phyloP scores from a whole-genome alignment of 1,284 basidiomycete genomes.

The Malassezia brasiliensis region DNA sequence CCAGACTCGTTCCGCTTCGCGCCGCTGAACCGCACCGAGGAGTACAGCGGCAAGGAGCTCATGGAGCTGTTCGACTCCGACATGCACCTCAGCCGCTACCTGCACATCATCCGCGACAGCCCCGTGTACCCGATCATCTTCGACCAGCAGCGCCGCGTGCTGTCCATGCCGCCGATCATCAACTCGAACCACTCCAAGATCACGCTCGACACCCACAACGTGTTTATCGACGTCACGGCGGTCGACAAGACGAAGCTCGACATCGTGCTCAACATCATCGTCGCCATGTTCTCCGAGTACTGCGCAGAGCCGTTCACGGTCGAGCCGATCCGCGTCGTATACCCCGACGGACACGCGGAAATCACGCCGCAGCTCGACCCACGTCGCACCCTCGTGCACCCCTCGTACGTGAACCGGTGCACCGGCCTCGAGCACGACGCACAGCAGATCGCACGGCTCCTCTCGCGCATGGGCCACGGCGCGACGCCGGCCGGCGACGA shows the following conservation, averaged over 20 bases:
- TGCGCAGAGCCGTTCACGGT: constrained; percentile 70
- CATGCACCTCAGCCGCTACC: constrained; percentile 77
- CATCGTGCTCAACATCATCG: constrained; percentile 86
- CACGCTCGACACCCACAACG: constrained; percentile 79
- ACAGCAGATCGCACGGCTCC: constrained; percentile 58
- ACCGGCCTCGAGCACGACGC: constrained; percentile 68
- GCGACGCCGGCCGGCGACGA: constrained; percentile 51
- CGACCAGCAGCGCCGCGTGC: constrained; percentile 71
- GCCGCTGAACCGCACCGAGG: constrained; percentile 70
- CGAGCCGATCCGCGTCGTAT: constrained; percentile 41
- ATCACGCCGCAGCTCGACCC: constrained; percentile 74
- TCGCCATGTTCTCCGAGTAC: constrained; percentile 96
- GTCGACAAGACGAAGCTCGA: constrained; percentile 95
- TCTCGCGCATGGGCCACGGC: constrained; percentile 61
- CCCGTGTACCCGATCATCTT: constrained; percentile 98
- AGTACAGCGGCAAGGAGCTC: constrained; percentile 50
- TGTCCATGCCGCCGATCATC: constrained; percentile 89
- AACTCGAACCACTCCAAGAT: constrained; percentile 70
- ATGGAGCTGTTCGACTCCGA: constrained; percentile 63
- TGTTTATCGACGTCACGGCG: constrained; percentile 94
- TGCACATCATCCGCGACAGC: constrained; percentile 85
- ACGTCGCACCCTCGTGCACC: constrained; percentile 63
- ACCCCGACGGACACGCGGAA: constrained; percentile 56
- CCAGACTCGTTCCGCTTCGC: constrained; percentile 83
- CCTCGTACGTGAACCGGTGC: constrained; percentile 89